These are phyloP conservation scores for Nakazawaea wickerhamii DNA, from an alignment of 805 yeast species.

Conservation along the genomic window DNA sequence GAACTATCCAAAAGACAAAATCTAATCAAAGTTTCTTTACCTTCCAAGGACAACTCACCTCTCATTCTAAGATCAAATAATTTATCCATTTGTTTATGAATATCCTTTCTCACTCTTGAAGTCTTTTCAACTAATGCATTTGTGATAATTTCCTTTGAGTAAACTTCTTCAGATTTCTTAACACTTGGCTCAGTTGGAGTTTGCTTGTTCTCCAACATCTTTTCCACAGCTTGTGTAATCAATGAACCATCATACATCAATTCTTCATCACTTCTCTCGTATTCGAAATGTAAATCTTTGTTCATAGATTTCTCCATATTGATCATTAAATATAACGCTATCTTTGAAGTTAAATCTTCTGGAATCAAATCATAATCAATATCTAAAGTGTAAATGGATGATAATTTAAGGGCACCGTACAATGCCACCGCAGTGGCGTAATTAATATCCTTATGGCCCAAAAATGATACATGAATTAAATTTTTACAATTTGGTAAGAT, in stretches of 20 bases:
- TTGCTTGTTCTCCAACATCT: constrained; percentile 41
- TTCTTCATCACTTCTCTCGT: constrained; percentile 39
- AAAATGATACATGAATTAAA: constrained; percentile 46
- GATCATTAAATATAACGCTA: constrained; percentile 52
- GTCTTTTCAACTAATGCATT: constrained; percentile 49
- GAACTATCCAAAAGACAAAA: constrained; percentile 52
- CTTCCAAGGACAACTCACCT: constrained; percentile 46
- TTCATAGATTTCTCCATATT: constrained; percentile 46
- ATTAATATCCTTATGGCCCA: constrained; percentile 44
- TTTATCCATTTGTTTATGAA: constrained; percentile 46
- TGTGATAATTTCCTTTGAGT: constrained; percentile 39
- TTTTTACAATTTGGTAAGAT: constrained; percentile 42
- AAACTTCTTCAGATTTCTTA: constrained; percentile 30
- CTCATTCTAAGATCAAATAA: constrained; percentile 40
- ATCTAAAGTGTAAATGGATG: constrained; percentile 47
- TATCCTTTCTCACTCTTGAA: constrained; percentile 40
- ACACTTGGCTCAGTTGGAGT: constrained; percentile 11
- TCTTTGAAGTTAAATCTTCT: constrained; percentile 47
- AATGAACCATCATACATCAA: constrained; percentile 72
- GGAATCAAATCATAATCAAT: constrained; percentile 47
- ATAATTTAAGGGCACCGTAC: constrained; percentile 44
- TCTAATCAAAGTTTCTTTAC: constrained; percentile 47
- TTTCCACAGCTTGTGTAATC: constrained; percentile 69
- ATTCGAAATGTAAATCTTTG: constrained; percentile 20
- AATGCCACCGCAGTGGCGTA: constrained; percentile 40